A percentile compares a stretch with the other conserved stretches of the same genome.
phyloP scores from a whole-genome alignment of 495 filamentous ascomycete genomes.

The Neurospora cerealis region DNA sequence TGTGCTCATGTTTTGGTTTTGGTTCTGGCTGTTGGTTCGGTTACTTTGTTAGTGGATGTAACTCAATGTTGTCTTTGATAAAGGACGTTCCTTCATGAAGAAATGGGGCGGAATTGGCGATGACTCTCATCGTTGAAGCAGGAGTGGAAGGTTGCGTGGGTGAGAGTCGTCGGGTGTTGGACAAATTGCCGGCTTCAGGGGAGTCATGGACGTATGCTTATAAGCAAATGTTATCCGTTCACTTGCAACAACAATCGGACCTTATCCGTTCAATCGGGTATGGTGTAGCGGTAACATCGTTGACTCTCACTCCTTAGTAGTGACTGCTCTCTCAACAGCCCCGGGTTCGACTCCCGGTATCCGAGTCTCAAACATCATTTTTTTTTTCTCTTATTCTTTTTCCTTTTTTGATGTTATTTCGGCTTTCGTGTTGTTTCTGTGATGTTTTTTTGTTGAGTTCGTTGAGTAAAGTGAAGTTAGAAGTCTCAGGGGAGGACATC shows the following conservation, averaged over 20 bases:
- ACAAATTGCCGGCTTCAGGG: not conserved
- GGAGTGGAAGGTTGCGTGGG: not conserved
- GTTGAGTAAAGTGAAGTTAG: not conserved
- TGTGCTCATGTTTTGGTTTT: no score
- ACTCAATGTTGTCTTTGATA: no score
- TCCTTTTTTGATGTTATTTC: no score
- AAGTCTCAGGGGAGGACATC: not conserved
- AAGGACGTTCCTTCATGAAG: no score
- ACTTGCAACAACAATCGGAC: not conserved
- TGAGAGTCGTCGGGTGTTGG: not conserved
- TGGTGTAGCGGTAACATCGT: not conserved
- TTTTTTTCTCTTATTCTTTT: not conserved
- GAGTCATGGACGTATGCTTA: not conserved
- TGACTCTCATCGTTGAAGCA: no score
- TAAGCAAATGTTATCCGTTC: accelerated
- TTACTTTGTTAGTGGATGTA: no score
- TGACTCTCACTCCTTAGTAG: not conserved
- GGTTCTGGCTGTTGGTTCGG: no score
- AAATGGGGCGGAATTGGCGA: no score
- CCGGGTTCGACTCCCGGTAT: not conserved
- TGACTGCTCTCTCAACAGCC: no score
- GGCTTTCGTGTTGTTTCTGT: not conserved
- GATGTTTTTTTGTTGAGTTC: not conserved
- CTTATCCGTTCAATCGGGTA: not conserved
- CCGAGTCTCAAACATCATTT: not conserved